A percentile compares a stretch with the other conserved stretches of the same genome.
These are phyloP conservation scores for Umbellularia californica DNA, from an alignment of 164 flowering plant species.

Conservation along the genomic window DNA sequence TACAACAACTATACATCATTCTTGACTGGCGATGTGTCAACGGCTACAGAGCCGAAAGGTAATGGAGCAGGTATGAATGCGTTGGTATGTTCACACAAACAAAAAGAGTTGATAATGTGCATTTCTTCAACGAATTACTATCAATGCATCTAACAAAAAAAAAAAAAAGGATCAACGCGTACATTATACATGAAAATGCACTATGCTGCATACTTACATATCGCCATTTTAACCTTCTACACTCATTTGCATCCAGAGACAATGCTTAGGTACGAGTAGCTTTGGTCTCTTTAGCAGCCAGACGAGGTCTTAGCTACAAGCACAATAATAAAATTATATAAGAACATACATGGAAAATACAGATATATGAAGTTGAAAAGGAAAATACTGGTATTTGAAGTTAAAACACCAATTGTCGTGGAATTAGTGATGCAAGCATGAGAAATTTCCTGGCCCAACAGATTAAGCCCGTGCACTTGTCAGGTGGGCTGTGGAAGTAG, in stretches of 20 bases:
- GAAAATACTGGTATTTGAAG: too few species aligned
- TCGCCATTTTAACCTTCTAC: neutral
- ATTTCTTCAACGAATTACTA: neutral
- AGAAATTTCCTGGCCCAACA: too few species aligned
- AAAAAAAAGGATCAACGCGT: neutral
- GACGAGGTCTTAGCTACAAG: conserved; percentile 41
- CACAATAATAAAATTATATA: neutral
- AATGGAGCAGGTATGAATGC: neutral
- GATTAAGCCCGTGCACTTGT: too few species aligned
- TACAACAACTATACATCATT: neutral
- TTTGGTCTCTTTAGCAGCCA: conserved; percentile 37
- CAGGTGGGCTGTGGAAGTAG: too few species aligned
- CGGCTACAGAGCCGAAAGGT: neutral
- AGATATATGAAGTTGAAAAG: neutral
- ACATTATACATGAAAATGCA: conserved; percentile 9
- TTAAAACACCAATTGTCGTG: too few species aligned
- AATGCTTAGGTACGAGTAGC: conserved; percentile 7
- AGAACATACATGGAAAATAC: neutral
- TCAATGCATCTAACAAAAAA: neutral
- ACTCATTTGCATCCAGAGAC: neutral
- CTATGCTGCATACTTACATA: conserved; percentile 1
- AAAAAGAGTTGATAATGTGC: neutral
- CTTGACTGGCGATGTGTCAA: neutral
- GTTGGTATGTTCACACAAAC: neutral
- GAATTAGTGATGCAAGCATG: too few species aligned